Evolutionary conservation across 768 basidiomycete species (phyloP).

Genomic region (Lactarius psammicola): DNA sequence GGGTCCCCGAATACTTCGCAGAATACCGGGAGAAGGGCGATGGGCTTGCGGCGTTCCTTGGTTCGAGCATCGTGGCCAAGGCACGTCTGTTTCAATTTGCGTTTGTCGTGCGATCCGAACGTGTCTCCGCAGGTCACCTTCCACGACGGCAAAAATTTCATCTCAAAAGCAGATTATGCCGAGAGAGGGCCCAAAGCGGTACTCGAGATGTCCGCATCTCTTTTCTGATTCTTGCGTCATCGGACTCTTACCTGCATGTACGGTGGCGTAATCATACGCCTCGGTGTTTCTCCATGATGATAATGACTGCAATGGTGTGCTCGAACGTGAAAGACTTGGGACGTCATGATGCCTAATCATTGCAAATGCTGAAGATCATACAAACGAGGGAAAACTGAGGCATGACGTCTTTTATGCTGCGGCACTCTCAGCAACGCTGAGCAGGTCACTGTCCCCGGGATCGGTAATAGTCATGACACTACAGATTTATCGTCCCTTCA

Average conservation of each 20-base stretch:
- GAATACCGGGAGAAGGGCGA: constrained; percentile 88
- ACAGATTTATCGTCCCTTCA: background rate
- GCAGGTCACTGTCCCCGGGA: constrained; percentile 95
- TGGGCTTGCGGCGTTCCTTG: constrained; percentile 76
- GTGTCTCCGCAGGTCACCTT: constrained; percentile 59
- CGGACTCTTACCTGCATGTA: background rate
- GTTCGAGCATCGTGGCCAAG: constrained; percentile 83
- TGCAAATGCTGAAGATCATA: constrained; percentile 27
- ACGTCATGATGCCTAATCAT: constrained; percentile 27
- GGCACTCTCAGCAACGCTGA: constrained; percentile 76
- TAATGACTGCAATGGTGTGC: background rate
- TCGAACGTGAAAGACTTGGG: background rate
- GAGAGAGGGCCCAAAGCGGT: constrained; percentile 70
- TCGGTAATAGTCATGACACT: constrained; percentile 98
- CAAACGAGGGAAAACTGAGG: constrained; percentile 15
- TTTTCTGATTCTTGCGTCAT: constrained; percentile 45
- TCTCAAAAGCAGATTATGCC: constrained; percentile 77
- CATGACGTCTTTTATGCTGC: constrained; percentile 48
- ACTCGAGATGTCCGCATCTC: constrained; percentile 72
- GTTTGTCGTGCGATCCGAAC: background rate
- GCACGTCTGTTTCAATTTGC: constrained; percentile 37
- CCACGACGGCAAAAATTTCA: constrained; percentile 70
- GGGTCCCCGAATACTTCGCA: constrained; percentile 85
- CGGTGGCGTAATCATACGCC: background rate
- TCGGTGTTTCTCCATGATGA: background rate